A percentile compares a stretch with the other conserved stretches of the same genome.
phyloP scores from a whole-genome alignment of 306 rosid species.

The Luffa aegyptiaca region DNA sequence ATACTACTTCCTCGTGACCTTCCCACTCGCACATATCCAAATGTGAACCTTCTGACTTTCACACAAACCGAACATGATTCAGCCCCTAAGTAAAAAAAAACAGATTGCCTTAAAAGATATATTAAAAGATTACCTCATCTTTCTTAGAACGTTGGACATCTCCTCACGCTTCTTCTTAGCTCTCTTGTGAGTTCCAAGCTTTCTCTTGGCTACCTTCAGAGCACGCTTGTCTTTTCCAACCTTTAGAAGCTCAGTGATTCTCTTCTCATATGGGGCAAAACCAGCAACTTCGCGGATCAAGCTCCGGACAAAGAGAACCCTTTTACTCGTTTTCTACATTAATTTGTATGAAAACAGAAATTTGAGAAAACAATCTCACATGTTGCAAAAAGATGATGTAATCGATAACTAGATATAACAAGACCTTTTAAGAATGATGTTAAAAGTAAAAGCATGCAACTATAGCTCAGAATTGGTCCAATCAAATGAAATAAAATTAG shows the following conservation, averaged over 20 bases:
- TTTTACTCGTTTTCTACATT: conserved; percentile 60
- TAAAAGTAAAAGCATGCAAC: neutral
- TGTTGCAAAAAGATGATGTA: too few relatives aligned
- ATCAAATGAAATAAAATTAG: neutral
- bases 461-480: neutral
- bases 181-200: conserved; percentile 79
- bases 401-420: neutral
- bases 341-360: neutral
- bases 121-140: conserved; percentile 51
- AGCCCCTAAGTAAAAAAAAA: neutral
- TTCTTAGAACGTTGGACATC: conserved; percentile 71
- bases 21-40: neutral
- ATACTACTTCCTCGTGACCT: neutral
- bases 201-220: conserved; percentile 64
- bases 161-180: conserved; percentile 90
- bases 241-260: conserved; percentile 77
- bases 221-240: conserved; percentile 91
- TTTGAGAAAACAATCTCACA: neutral
- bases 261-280: conserved; percentile 79
- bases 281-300: conserved; percentile 79
- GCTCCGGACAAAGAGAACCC: conserved; percentile 69
- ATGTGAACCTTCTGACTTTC: neutral
- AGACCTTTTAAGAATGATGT: neutral
- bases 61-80: neutral
- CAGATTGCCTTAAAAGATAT: neutral